phyloP scores from a whole-genome alignment of 495 filamentous ascomycete genomes.

The Achaetomiella virescens region DNA sequence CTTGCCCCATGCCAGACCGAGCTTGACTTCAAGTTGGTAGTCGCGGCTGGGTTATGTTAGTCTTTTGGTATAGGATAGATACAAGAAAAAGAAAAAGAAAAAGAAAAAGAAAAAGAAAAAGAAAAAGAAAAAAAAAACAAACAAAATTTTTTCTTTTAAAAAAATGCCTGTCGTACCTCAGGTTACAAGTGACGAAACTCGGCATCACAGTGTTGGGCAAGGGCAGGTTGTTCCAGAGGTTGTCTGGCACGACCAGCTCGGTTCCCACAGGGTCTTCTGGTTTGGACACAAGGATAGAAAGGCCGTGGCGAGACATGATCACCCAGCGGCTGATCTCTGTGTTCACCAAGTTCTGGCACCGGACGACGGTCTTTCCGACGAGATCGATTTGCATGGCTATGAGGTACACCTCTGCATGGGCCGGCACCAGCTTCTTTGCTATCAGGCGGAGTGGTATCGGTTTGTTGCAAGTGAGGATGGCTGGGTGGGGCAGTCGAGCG shows the following conservation, averaged over 20 bases:
- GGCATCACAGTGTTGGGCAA: conserved; percentile 83
- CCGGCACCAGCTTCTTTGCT: conserved; percentile 63
- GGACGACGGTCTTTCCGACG: conserved; percentile 68
- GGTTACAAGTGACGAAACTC: conserved; percentile 82
- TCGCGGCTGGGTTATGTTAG: conserved; percentile 42
- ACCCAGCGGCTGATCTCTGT: conserved; percentile 64
- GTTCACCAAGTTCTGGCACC: conserved; percentile 63
- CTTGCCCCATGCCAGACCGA: conserved; percentile 59
- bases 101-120: too few relatives aligned
- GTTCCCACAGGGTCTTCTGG: conserved; percentile 53
- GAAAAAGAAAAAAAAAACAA: too few relatives aligned
- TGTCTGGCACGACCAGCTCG: conserved; percentile 60
- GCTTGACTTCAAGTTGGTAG: conserved; percentile 76
- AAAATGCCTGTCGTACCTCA: too few relatives aligned
- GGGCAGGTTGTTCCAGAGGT: conserved; percentile 59
- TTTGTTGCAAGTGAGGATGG: conserved; percentile 83
- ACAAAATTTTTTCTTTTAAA: too few relatives aligned
- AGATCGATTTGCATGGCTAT: conserved; percentile 74
- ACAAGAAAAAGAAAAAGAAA: too few relatives aligned
- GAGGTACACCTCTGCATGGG: conserved; percentile 60
- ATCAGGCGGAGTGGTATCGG: conserved; percentile 76
- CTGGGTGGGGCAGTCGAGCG: conserved; percentile 76
- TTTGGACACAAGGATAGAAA: conserved; percentile 54
- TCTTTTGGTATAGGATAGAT: too few relatives aligned
- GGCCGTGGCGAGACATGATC: conserved; percentile 59